Evolutionary conservation across 208 protist genomes (phyloP).

Genomic region (Leishmania amazonensis): DNA sequence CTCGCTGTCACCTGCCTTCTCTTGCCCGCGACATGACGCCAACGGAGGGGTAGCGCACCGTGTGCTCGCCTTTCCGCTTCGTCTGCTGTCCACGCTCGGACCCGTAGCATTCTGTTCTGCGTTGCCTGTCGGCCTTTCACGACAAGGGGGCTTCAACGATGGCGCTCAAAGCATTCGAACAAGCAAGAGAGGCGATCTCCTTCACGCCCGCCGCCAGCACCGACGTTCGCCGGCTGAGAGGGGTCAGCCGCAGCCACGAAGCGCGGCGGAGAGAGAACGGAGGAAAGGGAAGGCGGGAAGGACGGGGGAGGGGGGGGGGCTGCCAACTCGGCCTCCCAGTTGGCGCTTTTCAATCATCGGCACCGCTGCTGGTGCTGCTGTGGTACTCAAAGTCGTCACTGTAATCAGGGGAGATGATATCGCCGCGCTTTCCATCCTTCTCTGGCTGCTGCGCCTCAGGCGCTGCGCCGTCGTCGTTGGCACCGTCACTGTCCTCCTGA

Average conservation of each 20-base stretch:
- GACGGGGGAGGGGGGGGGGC: neutral
- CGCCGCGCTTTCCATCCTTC: neutral
- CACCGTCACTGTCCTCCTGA: neutral
- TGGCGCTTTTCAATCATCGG: neutral
- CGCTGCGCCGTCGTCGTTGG: neutral
- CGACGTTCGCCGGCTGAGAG: neutral
- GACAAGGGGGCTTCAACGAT: neutral
- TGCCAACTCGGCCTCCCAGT: neutral
- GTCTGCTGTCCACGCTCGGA: neutral
- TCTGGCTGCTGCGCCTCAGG: neutral
- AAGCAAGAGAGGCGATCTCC: neutral
- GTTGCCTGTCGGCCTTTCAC: neutral
- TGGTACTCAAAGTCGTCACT: slow-evolving; percentile 37
- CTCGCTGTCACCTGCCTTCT: neutral
- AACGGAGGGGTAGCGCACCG: neutral
- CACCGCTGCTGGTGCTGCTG: neutral
- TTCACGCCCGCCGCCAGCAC: neutral
- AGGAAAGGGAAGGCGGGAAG: neutral
- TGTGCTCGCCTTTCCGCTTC: neutral
- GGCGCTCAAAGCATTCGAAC: neutral
- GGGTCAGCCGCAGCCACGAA: neutral
- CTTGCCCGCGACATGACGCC: neutral
- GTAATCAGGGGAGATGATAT: slow-evolving; percentile 7
- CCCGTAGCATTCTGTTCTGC: neutral
- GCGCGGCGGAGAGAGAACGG: neutral